Evolutionary conservation across 257 asterid species (phyloP).

Genomic region (Lycium ferocissimum): DNA sequence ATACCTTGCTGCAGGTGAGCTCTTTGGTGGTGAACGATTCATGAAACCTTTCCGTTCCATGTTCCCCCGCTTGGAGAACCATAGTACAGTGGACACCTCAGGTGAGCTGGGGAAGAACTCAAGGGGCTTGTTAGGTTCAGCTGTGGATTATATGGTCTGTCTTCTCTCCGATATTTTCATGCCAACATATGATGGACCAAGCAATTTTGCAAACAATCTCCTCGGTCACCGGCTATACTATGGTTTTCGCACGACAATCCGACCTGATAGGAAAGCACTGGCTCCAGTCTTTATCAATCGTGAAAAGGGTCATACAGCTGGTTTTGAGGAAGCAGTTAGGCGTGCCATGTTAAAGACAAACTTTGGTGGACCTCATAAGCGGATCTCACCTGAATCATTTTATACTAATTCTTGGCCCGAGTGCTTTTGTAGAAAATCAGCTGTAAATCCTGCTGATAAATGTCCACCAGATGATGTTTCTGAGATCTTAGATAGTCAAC

Average conservation of each 20-base stretch:
- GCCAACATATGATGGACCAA: slow-evolving; percentile 99
- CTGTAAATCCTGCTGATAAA: slow-evolving; percentile 68
- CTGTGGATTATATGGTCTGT: slow-evolving; percentile 99
- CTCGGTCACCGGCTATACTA: slow-evolving; percentile 97
- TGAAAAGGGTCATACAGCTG: slow-evolving; percentile 70
- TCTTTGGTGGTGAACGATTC: slow-evolving; percentile 92
- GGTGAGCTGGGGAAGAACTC: slow-evolving; percentile 57
- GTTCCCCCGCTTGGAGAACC: slow-evolving; percentile 92
- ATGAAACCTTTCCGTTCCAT: slow-evolving; percentile 82
- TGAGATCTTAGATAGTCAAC: slow-evolving; percentile 56
- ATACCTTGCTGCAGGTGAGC: slow-evolving; percentile 96
- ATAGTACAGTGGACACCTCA: slow-evolving; percentile 63
- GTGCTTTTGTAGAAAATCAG: slow-evolving; percentile 82
- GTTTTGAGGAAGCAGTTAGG: slow-evolving; percentile 78
- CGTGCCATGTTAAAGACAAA: slow-evolving; percentile 74
- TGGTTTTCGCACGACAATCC: slow-evolving; percentile 89
- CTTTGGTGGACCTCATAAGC: slow-evolving; percentile 91
- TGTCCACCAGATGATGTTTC: slow-evolving; percentile 70
- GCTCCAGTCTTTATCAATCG: slow-evolving; percentile 81
- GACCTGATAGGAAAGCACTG: slow-evolving; percentile 85
- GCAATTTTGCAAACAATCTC: slow-evolving; percentile 95
- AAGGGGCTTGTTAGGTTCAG: slow-evolving; percentile 81
- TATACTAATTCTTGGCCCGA: slow-evolving; percentile 97
- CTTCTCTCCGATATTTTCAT: slow-evolving; percentile 91
- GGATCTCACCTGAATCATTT: slow-evolving; percentile 86